Conservation (phyloP, 2,329 filamentous ascomycete genomes). For the Colletotrichum sp. region DNA sequence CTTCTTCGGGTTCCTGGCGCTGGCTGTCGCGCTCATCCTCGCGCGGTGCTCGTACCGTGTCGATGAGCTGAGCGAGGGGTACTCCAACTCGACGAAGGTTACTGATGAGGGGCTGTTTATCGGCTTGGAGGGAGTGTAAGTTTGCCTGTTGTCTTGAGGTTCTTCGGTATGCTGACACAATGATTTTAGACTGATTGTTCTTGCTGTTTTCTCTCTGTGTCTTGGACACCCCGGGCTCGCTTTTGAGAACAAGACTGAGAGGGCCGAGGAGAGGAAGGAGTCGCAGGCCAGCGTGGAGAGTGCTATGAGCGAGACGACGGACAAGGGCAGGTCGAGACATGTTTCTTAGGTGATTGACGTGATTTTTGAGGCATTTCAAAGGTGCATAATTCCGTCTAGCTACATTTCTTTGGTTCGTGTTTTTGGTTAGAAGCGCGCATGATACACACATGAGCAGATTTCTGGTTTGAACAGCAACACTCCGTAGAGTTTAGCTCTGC, state of each 20-base stretch:
- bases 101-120: constrained; percentile 57
- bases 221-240: constrained; percentile 48
- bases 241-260: constrained; percentile 24
- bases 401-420: not conserved
- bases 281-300: constrained; percentile 5
- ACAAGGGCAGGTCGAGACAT: not conserved
- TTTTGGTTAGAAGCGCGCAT: not conserved
- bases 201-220: constrained; percentile 41
- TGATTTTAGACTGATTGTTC: constrained; percentile 35
- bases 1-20: constrained; percentile 57
- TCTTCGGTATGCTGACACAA: not conserved
- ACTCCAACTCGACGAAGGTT: constrained; percentile 56
- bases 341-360: not conserved
- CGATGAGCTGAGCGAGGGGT: constrained; percentile 68
- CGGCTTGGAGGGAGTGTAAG: constrained; percentile 55
- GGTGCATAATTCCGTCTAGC: fast-evolving
- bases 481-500: not conserved
- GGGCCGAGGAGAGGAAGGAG: not conserved
- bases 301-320: not conserved
- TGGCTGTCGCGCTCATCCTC: constrained; percentile 65
- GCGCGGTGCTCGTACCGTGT: constrained; percentile 67
- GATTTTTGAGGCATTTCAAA: fast-evolving
- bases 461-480: not conserved
- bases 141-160: not conserved
- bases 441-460: not conserved